phyloP scores from a whole-genome alignment of 2,329 filamentous ascomycete species.

The Rutstroemia sydowiana region DNA sequence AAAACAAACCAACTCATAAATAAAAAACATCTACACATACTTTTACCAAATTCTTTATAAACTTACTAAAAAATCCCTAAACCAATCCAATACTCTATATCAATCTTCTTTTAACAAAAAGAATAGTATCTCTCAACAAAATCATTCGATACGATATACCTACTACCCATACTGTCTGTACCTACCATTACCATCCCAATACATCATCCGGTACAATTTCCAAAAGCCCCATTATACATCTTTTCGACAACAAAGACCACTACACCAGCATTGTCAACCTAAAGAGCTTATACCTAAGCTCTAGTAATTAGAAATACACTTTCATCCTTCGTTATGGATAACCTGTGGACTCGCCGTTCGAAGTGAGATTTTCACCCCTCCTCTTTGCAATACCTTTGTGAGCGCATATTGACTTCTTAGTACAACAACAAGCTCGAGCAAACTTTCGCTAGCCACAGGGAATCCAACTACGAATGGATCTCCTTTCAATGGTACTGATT shows the following conservation, averaged over 20 bases:
- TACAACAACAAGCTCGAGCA: constrained; percentile 44
- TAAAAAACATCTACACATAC: neutral
- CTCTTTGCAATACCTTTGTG: constrained; percentile 2
- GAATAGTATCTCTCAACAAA: too few relatives aligned
- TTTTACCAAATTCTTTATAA: neutral
- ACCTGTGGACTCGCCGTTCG: constrained; percentile 71
- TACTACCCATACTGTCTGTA: too few relatives aligned
- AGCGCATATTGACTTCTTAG: constrained; percentile 12
- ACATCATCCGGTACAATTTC: neutral
- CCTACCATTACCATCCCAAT: too few relatives aligned
- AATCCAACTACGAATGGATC: constrained; percentile 38
- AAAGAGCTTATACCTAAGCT: constrained; percentile 12
- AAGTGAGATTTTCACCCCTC: constrained; percentile 47
- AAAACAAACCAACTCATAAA: too few relatives aligned
- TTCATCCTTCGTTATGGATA: constrained; percentile 27
- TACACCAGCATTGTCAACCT: constrained; percentile 3
- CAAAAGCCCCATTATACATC: neutral
- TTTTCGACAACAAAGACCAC: constrained; percentile 9
- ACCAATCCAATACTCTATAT: too few relatives aligned
- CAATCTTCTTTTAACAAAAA: too few relatives aligned
- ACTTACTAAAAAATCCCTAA: too few relatives aligned
- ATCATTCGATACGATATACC: too few relatives aligned
- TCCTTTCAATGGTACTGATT: constrained; percentile 34
- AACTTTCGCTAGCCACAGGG: constrained; percentile 75
- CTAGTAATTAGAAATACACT: constrained; percentile 2